Base-by-base conservation (phyloP, 164 flowering plant genomes). In the Nelumbo lutea region DNA sequence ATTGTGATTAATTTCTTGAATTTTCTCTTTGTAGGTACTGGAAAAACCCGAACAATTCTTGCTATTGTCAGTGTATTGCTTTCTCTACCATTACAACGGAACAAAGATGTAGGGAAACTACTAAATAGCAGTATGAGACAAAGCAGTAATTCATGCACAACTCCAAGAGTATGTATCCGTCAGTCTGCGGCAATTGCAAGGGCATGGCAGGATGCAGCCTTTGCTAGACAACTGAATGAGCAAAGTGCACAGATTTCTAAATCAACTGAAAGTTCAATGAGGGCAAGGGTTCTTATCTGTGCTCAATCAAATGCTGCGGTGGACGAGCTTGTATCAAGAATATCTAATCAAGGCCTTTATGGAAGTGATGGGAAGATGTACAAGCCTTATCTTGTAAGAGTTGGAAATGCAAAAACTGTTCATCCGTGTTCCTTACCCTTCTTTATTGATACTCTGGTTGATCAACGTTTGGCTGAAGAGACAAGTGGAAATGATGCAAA, bases 231-330 rank as follows among this genome's bases (percentile, higher is more conserved):
- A 74, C 48, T 90, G 70, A 74, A 72, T 75, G 83, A 85, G 64
- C 88, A 87, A 65, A 80, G 10, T 42, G 82, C 77, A 68, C 84
- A 76, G 42, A 69, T 56, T 65, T 46, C 71, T 42, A 82, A 73
- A 72, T 45, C 83, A 41, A 56, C 62, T 47, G 87, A 78, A 63
- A 70, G 73, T 70, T 80, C 71, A 62, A 67, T 45, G 15, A 85
- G 85, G 78, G 83, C 87, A 70, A 86, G 99, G 78, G 88, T 96
- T 68, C 88, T 96, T 13, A 84, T 96, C 61, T 96, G 98, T 85
- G 99, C 99, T 68, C 98, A 91, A 73, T 96, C 99, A 55, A 96
- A 96, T 93, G 98, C 99, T 65, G 99, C 99, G 4, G 98, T 93
- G 68, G 99, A 93, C 87, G 97, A 93, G 78, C 77, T 96, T 72